Conservation (phyloP, 2,329 filamentous ascomycete species). For the Fusarium sambucinum region DNA sequence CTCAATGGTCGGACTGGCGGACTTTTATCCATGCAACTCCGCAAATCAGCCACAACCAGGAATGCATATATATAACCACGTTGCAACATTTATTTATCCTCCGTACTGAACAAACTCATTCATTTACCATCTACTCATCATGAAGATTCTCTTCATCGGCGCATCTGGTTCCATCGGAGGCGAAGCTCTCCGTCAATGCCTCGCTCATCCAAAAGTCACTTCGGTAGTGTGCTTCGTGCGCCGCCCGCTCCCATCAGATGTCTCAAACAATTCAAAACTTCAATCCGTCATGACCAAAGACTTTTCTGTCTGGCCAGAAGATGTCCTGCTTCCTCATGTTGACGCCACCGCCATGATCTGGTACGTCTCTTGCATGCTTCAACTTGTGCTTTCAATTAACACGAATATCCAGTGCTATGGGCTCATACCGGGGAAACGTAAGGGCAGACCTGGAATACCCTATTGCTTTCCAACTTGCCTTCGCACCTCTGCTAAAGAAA, state of each 20-base stretch:
- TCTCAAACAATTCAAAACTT: slow-evolving; percentile 35
- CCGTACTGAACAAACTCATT: not conserved
- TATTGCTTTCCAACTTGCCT: slow-evolving; percentile 28
- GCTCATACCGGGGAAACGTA: slow-evolving; percentile 35
- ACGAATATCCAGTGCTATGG: slow-evolving; percentile 32
- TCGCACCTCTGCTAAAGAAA: slow-evolving; percentile 17
- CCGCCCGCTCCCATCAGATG: slow-evolving; percentile 39
- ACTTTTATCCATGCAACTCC: slow-evolving; percentile 1
- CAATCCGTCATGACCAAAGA: slow-evolving; percentile 34
- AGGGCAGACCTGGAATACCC: slow-evolving; percentile 42
- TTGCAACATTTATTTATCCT: not conserved
- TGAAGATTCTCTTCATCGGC: slow-evolving; percentile 55
- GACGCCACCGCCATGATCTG: slow-evolving; percentile 45
- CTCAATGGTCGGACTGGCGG: not conserved
- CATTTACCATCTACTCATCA: slow-evolving; percentile 10
- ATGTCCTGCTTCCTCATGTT: slow-evolving; percentile 22
- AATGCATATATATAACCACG: not conserved
- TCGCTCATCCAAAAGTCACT: slow-evolving; percentile 49
- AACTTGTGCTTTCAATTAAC: not conserved
- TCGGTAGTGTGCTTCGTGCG: slow-evolving; percentile 51
- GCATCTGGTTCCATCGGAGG: slow-evolving; percentile 53
- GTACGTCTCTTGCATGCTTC: slow-evolving; percentile 6
- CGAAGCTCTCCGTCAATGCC: slow-evolving; percentile 50
- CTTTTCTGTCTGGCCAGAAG: slow-evolving; percentile 35
- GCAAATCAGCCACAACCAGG: not conserved